Conservation (phyloP, 2,329 filamentous ascomycete genomes). For the Coleophoma cylindrospora region DNA sequence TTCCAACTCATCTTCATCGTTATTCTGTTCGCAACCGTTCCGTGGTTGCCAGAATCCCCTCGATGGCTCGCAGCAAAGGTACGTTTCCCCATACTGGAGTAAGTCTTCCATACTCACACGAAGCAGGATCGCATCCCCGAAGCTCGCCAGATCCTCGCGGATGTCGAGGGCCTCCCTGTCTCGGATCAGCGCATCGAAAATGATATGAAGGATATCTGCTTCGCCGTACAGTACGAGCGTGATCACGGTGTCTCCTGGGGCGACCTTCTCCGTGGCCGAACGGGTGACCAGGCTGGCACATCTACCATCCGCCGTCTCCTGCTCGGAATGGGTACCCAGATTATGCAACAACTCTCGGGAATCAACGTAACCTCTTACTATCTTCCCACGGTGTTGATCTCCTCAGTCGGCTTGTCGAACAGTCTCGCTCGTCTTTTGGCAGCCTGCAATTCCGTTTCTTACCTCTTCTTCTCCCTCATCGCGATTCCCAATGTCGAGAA, state of each 20-base stretch:
- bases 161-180: constrained; percentile 31
- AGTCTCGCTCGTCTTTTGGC: constrained; percentile 39
- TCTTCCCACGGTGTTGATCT: constrained; percentile 38
- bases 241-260: neutral
- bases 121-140: constrained; percentile 38
- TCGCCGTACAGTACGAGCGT: neutral
- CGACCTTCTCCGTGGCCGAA: neutral
- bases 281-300: neutral
- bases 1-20: constrained; percentile 31
- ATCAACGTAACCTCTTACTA: constrained; percentile 34
- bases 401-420: constrained; percentile 34
- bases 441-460: neutral
- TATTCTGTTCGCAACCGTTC: neutral
- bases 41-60: constrained; percentile 1
- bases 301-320: constrained; percentile 33
- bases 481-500: neutral
- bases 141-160: constrained; percentile 37
- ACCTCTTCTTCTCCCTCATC: neutral
- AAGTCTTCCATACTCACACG: constrained; percentile 22
- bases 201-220: neutral
- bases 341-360: constrained; percentile 40
- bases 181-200: neutral
- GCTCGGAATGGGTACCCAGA: constrained; percentile 38
- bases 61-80: neutral
- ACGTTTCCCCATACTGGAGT: too few species aligned